These are phyloP conservation scores for Boletus speciosus DNA, from an alignment of 768 basidiomycete species.

Conservation along the genomic window DNA sequence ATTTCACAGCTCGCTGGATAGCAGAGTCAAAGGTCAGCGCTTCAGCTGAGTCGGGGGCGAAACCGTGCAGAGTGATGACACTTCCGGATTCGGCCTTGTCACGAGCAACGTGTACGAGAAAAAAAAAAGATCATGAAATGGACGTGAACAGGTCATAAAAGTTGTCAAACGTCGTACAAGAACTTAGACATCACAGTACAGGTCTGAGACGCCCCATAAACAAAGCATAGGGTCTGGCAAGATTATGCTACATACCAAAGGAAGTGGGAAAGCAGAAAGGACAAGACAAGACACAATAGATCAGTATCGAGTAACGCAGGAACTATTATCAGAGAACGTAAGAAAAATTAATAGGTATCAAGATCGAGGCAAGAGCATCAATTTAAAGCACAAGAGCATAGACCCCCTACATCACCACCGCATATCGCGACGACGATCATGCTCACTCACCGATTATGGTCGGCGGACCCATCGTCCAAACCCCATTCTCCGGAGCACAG, in stretches of 20 bases:
- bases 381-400: not conserved
- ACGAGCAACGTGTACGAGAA: not conserved
- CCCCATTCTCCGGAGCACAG: constrained; percentile 24
- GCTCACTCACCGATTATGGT: constrained; percentile 16
- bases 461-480: constrained; percentile 23
- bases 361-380: not conserved
- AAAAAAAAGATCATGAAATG: not conserved
- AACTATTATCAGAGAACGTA: not conserved
- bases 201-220: not conserved
- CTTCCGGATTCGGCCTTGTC: not conserved
- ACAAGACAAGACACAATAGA: not conserved
- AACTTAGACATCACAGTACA: not conserved
- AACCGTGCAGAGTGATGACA: not conserved
- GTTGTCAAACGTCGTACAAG: not conserved
- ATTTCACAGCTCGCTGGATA: not conserved
- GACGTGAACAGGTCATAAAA: constrained; percentile 1
- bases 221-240: not conserved
- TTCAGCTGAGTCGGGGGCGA: not conserved
- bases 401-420: not conserved
- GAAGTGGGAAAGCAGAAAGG: not conserved
- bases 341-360: not conserved
- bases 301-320: not conserved
- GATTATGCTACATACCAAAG: not conserved
- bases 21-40: not conserved
- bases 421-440: not conserved